These are phyloP conservation scores for Mollisiaceae sp. DNA, from an alignment of 2,329 filamentous ascomycete species.

Conservation along the genomic window DNA sequence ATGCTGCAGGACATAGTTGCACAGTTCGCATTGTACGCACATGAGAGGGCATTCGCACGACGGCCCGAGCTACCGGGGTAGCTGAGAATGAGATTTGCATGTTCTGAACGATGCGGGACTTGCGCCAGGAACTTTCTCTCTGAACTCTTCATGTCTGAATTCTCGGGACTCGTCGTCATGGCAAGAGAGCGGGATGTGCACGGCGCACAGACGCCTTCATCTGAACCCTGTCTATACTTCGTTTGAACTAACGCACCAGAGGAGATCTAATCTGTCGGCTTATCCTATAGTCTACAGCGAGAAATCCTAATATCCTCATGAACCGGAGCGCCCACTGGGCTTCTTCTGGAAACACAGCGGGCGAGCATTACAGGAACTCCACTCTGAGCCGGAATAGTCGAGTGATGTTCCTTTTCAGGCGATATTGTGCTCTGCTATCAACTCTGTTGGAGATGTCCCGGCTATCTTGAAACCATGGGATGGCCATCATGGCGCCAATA, in stretches of 20 bases:
- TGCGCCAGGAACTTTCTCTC: background rate
- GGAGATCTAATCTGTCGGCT: conserved; percentile 10
- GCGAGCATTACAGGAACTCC: background rate
- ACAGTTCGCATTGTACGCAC: background rate
- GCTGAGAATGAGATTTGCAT: conserved; percentile 2
- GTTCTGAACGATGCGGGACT: conserved; percentile 5
- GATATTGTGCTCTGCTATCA: conserved; percentile 16
- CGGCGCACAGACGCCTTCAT: conserved; percentile 18
- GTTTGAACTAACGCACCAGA: conserved; percentile 19
- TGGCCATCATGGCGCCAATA: conserved; percentile 20
- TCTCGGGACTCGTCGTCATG: conserved; percentile 4
- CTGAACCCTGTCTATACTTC: conserved; percentile 13
- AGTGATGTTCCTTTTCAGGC: conserved; percentile 4
- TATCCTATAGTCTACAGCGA: background rate
- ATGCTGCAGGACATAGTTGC: background rate
- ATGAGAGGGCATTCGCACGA: conserved; percentile 3
- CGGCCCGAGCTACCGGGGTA: conserved; percentile 9
- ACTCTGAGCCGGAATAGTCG: background rate
- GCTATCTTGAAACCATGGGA: conserved; percentile 31
- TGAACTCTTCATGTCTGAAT: background rate
- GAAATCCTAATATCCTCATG: background rate
- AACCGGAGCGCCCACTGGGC: background rate
- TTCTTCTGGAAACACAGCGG: background rate
- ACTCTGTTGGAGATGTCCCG: conserved; percentile 19
- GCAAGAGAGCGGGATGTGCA: conserved; percentile 14